Evolutionary conservation across 2,329 filamentous ascomycete species (phyloP), one percentile per base, ranked within the genome.

Genomic region (Fusarium secorum): DNA sequence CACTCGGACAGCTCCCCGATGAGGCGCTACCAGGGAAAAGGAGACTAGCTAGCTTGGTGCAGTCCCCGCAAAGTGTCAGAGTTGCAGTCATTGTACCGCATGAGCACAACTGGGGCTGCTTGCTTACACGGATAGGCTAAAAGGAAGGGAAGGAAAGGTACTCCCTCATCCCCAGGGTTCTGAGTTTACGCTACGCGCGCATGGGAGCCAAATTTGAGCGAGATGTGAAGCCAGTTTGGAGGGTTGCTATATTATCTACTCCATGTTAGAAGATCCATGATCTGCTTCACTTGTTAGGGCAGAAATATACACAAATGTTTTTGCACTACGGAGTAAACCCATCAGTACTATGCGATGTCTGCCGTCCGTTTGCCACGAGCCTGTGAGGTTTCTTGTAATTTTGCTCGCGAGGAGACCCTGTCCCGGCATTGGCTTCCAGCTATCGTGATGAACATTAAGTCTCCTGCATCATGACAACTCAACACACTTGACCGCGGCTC

Each of bases 21-120:
- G 51, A 53, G 46, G 49, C 36, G 62, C 24, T 41, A 46, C 57
- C 39, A 46, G 51, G 32, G 57, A 58, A 30, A 28, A 49, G 54
- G 56, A 56, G 64, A 65, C 51, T 52, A 48, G 58, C 49, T 68
- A 36, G 48, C 56, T 46, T 63, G 54, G 60, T 69, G 58, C 64
- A 71, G 64, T 60, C 60, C 64, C 73, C 73, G 71, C 71, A 75
- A 74, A 64, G 53, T 66, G 65, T 59, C 73, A 69, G 62, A 73
- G 65, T 72, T 75, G 60, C 64, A 74, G 71, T 69, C 57, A 45
- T 48, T 71, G 68, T 62, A 59, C 66, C 59, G 70, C 71, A 70
- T 70, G 71, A 61, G 64, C 59, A 56, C 61, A 54, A 62, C 66
- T 45, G 68, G 55, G 55, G 64, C 64, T 67, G 60, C 59, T 60